Percentiles rank a stretch among this genome's conserved stretches.
Conservation (phyloP, 192 early-diverging fungal genomes). For the Polychytrium aggregatum region DNA sequence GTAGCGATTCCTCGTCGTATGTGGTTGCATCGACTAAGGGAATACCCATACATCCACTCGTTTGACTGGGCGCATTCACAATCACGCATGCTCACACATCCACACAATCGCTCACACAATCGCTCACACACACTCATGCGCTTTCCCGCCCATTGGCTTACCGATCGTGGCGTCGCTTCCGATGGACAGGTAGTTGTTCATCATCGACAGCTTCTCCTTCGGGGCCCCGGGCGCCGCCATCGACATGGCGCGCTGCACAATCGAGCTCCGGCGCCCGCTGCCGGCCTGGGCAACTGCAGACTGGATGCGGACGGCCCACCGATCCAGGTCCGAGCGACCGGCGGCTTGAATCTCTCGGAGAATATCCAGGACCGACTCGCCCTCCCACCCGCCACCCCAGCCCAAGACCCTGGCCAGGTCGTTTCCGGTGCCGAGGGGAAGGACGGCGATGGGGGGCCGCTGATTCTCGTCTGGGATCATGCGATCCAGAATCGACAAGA, state of each 20-base stretch:
- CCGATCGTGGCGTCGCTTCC: conserved; percentile 16
- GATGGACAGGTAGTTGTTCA: conserved; percentile 18
- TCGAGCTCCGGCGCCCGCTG: neutral
- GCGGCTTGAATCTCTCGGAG: conserved; percentile 11
- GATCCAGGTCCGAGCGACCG: conserved; percentile 8
- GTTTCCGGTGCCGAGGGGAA: conserved; percentile 41
- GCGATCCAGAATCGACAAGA: conserved; percentile 27
- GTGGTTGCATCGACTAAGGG: no score
- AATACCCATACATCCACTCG: no score
- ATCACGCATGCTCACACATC: no score
- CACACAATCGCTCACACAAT: no score
- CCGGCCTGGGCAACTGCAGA: neutral
- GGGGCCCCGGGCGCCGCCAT: neutral
- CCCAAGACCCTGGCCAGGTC: conserved; percentile 35
- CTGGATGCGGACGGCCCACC: conserved; percentile 16
- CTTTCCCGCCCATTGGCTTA: no score
- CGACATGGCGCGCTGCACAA: conserved; percentile 6
- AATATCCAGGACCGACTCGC: conserved; percentile 6
- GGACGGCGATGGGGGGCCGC: conserved; percentile 21
- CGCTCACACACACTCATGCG: no score
- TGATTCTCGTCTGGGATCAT: conserved; percentile 5
- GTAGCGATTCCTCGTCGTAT: no score
- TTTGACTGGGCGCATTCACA: no score
- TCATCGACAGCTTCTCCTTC: conserved; percentile 5
- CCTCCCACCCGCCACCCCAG: conserved; percentile 22